These are phyloP conservation scores for Zygoascus hellenicus DNA, from an alignment of 1,139 yeast genomes.

Conservation along the genomic window DNA sequence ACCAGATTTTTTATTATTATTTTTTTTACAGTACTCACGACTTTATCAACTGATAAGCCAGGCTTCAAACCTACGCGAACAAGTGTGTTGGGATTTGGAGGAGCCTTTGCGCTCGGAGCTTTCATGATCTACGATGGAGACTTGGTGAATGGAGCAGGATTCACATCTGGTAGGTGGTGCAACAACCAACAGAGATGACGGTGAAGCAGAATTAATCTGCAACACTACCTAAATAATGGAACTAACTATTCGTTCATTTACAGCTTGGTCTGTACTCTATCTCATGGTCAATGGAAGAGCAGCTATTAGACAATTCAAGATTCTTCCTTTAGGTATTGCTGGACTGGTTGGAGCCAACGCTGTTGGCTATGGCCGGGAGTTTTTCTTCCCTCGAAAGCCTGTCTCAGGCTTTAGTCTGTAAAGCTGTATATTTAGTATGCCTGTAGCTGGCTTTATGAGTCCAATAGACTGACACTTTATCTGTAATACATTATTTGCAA, in stretches of 20 bases:
- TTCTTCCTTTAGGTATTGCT: conserved; percentile 57
- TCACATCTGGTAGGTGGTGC: conserved; percentile 43
- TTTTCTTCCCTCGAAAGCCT: conserved; percentile 38
- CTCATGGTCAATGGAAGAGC: conserved; percentile 67
- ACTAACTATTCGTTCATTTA: too few relatives aligned
- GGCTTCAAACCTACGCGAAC: conserved; percentile 42
- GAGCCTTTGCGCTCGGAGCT: conserved; percentile 67
- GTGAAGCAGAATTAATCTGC: too few relatives aligned
- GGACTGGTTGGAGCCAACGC: conserved; percentile 59
- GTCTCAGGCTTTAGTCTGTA: conserved; percentile 7
- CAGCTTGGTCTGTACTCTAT: conserved; percentile 80
- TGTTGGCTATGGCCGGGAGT: conserved; percentile 62
- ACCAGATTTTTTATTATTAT: conserved; percentile 10
- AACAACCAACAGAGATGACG: too few relatives aligned
- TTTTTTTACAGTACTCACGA: conserved; percentile 24
- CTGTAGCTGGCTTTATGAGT: too few relatives aligned
- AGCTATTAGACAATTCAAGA: conserved; percentile 42
- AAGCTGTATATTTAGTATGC: too few relatives aligned
- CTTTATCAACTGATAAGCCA: conserved; percentile 22
- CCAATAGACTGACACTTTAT: too few relatives aligned
- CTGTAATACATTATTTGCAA: too few relatives aligned
- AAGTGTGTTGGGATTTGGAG: conserved; percentile 55
- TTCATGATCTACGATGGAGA: conserved; percentile 80
- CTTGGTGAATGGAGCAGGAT: conserved; percentile 78
- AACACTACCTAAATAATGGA: too few relatives aligned